A percentile compares a stretch with the other conserved stretches of the same genome.
Evolutionary conservation across 2,329 filamentous ascomycete species (phyloP).

Genomic region (Rhynchosporium secalis): DNA sequence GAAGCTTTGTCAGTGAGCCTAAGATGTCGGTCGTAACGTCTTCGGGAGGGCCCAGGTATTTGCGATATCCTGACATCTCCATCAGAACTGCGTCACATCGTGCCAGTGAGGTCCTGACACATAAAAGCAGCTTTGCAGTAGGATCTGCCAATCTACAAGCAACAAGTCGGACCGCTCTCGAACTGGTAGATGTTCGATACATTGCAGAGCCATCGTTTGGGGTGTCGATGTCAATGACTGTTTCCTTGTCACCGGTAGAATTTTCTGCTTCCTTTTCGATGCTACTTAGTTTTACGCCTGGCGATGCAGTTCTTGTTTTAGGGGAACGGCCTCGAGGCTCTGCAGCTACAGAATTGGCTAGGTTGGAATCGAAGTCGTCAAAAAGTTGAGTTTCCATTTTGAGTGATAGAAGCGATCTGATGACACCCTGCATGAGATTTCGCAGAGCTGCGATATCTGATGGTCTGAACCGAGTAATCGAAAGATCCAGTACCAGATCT

Average conservation of each 20-base stretch:
- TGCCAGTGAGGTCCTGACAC: slow-evolving; percentile 48
- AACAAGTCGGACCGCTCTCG: slow-evolving; percentile 38
- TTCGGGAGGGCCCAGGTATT: slow-evolving; percentile 47
- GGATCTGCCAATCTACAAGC: slow-evolving; percentile 46
- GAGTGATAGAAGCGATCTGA: slow-evolving; percentile 54
- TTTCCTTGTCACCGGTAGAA: slow-evolving; percentile 28
- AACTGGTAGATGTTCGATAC: slow-evolving; percentile 33
- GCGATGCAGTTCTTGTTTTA: not conserved
- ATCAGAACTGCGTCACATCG: slow-evolving; percentile 55
- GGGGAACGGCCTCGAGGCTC: not conserved
- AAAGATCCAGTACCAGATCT: slow-evolving; percentile 58
- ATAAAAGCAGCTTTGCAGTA: slow-evolving; percentile 48
- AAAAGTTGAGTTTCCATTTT: slow-evolving; percentile 51
- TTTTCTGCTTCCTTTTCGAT: not conserved
- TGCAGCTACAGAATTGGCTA: not conserved
- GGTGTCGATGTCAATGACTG: slow-evolving; percentile 42
- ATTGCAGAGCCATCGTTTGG: slow-evolving; percentile 33
- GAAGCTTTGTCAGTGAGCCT: slow-evolving; percentile 44
- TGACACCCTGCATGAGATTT: slow-evolving; percentile 56
- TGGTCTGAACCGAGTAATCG: slow-evolving; percentile 53
- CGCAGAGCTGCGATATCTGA: slow-evolving; percentile 51
- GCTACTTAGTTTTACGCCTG: not conserved
- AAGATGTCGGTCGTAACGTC: slow-evolving; percentile 47
- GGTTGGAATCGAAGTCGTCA: slow-evolving; percentile 33
- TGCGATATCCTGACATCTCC: slow-evolving; percentile 53